Conservation (phyloP, 1,284 basidiomycete genomes). For the Porphyrellus sp. region DNA sequence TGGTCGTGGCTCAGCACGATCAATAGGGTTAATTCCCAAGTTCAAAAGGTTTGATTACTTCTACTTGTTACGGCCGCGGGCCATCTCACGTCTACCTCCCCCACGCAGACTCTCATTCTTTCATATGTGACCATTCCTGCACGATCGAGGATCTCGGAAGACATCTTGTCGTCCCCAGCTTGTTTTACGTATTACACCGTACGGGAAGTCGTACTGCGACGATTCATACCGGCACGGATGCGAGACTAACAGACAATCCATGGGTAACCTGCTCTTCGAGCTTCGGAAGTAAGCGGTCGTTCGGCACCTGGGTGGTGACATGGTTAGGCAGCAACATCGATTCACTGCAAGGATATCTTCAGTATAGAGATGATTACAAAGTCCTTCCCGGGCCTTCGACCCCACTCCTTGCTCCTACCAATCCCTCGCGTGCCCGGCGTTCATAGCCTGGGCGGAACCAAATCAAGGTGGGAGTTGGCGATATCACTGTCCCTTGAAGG, state of each 20-base stretch:
- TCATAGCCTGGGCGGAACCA: not conserved
- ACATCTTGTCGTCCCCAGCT: slow-evolving; percentile 63
- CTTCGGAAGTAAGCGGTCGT: not conserved
- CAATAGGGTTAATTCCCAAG: slow-evolving; percentile 95
- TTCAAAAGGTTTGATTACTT: slow-evolving; percentile 81
- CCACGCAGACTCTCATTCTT: slow-evolving; percentile 78
- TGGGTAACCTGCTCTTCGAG: no score
- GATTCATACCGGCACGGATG: slow-evolving; percentile 92
- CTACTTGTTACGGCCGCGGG: not conserved
- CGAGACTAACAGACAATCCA: slow-evolving; percentile 74
- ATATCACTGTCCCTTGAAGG: slow-evolving; percentile 1
- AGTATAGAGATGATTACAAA: slow-evolving; percentile 19
- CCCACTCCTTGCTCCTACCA: not conserved
- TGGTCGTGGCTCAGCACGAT: slow-evolving; percentile 98
- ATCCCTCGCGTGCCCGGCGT: not conserved
- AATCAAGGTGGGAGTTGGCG: not conserved
- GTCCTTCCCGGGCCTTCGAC: not conserved
- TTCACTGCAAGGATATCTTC: slow-evolving; percentile 7
- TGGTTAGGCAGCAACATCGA: not conserved
- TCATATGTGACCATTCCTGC: slow-evolving; percentile 89
- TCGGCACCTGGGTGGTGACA: not conserved
- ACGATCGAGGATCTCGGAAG: slow-evolving; percentile 48
- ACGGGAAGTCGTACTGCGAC: slow-evolving; percentile 80
- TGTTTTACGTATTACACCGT: slow-evolving; percentile 73
- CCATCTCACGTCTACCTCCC: not conserved